Base-by-base conservation (phyloP, 768 basidiomycete genomes). In the Naganishia friedmannii region DNA sequence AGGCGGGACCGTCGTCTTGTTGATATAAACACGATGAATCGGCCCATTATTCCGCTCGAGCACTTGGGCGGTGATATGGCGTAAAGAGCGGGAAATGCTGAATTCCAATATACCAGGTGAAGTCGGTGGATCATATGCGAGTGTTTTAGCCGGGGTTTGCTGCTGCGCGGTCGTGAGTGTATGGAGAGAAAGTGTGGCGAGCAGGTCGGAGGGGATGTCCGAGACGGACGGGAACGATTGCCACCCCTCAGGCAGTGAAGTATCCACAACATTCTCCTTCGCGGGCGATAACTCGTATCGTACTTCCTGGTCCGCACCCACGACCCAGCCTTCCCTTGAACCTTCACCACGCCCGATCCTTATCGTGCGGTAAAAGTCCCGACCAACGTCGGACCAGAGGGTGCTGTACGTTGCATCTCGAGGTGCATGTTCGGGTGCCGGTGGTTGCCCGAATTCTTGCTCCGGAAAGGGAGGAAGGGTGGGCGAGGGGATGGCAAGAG, bases 331-430 rank as follows among this genome's bases (percentile, higher is more conserved):
- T 29, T 69, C 68, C 46, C 48, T 46, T 28, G 39, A 34, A 0
- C 8, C 17, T 34, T 29, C 48, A 15, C 48, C 65, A 21, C 31
- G 29, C 2, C 67, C 67, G 51, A 68, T 57, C 55, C 37, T n/a
- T 19, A 57, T 34, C 0, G 15, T 13, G 13, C 68, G 68, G 32
- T 69, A 69, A 37, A 69, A 69, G 1, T 58, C 57, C 0, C 5
- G 19, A 15, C 68, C 68, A 8, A 69, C 68, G 48, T 69, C 57
- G 29, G 68, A 69, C 68, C 68, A 69, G 29, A 69, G 46, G 0
- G 56, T 60, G 29, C 56, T 46, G 51, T 42, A 69, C 3, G 58
- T 28, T 23, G 56, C 68, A 19, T 69, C 68, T 29, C 39, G 60
- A 19, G 60, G 60, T 8, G 37, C 12, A 15, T n/a, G 23, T 1